Base-by-base conservation (phyloP, 1,284 basidiomycete species). In the Tilletia setariae region DNA sequence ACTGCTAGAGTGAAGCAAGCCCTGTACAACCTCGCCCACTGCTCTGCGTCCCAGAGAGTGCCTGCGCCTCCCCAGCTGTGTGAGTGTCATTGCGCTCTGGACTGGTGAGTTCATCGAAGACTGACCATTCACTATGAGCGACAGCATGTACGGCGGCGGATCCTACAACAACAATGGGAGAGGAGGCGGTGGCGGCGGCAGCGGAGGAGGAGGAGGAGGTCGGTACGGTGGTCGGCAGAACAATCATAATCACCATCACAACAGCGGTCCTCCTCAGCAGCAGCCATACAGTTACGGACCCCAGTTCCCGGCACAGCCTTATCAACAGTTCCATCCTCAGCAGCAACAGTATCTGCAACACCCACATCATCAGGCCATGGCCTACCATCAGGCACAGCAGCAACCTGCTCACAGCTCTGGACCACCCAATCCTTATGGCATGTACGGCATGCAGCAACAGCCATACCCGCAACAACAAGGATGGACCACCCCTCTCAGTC, bases 191-290 rank as follows among this genome's bases (percentile, higher is more conserved):
- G 32, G 15, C 23, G n/a, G n/a, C n/a, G n/a, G n/a, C n/a, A n/a
- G n/a, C n/a, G 25, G 25, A 56, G 51, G 32, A 56, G 53, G 53
- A 15, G 56, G 56, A 2, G 28, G 28, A 21, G 23, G 28, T 21
- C 51, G 51, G 3, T 53, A 53, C 21, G 23, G 28, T 7, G 51
- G n/a, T 11, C 21, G 23, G 23, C 21, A 53, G 51, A 28, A 13
- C 51, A n/a, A 53, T 23, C 51, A 53, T 25, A n/a, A 53, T 23
- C 51, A 53, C 15, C 51, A 53, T 15, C 16, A 53, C 51, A 53
- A 40, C 28, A 35, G 32, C 32, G 28, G 53, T 59, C 53, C 16
- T 23, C 46, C 16, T 23, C 46, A 49, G 46, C 46, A 49, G 6
- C 19, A 23, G 46, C 16, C 6, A 19, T n/a, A 49, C 6, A 16